A percentile compares a stretch with the other conserved stretches of the same genome.
These are phyloP conservation scores for Neospora caninum DNA, from an alignment of 169 alveolate genomes.

Conservation along the genomic window DNA sequence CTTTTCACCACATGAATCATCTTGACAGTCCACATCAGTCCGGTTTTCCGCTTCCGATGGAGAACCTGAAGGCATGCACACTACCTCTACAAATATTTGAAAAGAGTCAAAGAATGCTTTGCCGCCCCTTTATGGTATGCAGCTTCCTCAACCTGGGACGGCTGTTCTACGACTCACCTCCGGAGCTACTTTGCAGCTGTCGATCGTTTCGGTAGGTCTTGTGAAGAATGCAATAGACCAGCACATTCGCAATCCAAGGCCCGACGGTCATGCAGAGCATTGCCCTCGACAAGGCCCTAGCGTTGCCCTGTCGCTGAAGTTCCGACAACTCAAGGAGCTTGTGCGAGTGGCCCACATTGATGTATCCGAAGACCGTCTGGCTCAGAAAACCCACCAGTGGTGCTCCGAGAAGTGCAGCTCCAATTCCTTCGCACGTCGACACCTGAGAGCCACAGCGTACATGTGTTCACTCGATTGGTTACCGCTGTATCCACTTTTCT, in stretches of 20 bases:
- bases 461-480: neutral
- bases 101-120: neutral
- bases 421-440: constrained; percentile 87
- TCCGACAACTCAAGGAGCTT: constrained; percentile 66
- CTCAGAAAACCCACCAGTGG: constrained; percentile 86
- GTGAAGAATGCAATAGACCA: constrained; percentile 80
- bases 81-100: neutral
- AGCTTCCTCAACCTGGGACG: neutral
- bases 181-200: neutral
- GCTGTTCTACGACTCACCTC: neutral
- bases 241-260: constrained; percentile 81
- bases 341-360: constrained; percentile 35
- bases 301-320: constrained; percentile 77
- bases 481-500: no score
- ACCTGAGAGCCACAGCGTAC: constrained; percentile 68
- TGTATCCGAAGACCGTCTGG: constrained; percentile 85
- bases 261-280: constrained; percentile 80
- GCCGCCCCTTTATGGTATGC: neutral
- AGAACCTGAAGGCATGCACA: neutral
- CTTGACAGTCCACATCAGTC: no score
- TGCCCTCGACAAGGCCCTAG: constrained; percentile 82
- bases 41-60: neutral
- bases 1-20: no score
- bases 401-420: constrained; percentile 84
- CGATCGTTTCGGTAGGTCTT: constrained; percentile 70